These are phyloP conservation scores for Neurospora sp. DNA, from an alignment of 2,329 filamentous ascomycete genomes.

Conservation along the genomic window DNA sequence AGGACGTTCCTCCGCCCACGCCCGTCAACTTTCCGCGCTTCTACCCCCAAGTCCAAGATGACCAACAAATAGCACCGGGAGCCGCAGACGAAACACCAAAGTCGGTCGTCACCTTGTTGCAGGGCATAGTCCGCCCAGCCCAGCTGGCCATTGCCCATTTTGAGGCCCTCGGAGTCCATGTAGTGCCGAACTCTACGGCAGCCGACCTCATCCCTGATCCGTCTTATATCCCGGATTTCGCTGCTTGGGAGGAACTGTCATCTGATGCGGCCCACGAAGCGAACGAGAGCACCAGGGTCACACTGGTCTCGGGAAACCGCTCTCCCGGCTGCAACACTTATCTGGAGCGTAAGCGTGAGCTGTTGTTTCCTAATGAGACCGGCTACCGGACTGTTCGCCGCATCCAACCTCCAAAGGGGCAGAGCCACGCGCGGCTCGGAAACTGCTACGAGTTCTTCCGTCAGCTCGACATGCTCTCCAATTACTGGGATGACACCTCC, in stretches of 20 bases:
- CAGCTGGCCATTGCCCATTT: conserved; percentile 42
- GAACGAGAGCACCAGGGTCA: conserved; percentile 38
- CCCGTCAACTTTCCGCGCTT: conserved; percentile 41
- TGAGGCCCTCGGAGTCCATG: conserved; percentile 46
- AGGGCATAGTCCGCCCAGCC: conserved; percentile 42
- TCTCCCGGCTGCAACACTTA: conserved; percentile 51
- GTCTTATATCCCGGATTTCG: conserved; percentile 43
- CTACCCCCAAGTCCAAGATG: conserved; percentile 21
- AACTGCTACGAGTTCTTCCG: conserved; percentile 59
- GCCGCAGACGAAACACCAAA: conserved; percentile 14
- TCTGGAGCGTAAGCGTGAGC: conserved; percentile 47
- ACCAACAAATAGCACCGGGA: neutral
- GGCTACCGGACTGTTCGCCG: conserved; percentile 54
- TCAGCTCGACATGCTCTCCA: conserved; percentile 48
- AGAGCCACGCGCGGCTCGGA: conserved; percentile 44
- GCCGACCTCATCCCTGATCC: conserved; percentile 44
- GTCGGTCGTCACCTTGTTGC: conserved; percentile 41
- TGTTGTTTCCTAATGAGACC: conserved; percentile 44
- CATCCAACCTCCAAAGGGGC: conserved; percentile 43
- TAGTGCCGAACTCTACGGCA: conserved; percentile 39
- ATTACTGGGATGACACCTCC: conserved; percentile 55
- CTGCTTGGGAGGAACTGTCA: conserved; percentile 39
- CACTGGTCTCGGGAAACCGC: conserved; percentile 41
- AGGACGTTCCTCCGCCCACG: conserved; percentile 47
- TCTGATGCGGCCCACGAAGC: conserved; percentile 38